Evolutionary conservation across 805 yeast species (phyloP), one percentile per base, ranked within the genome.

Genomic region (Barnettozyma salicaria): DNA sequence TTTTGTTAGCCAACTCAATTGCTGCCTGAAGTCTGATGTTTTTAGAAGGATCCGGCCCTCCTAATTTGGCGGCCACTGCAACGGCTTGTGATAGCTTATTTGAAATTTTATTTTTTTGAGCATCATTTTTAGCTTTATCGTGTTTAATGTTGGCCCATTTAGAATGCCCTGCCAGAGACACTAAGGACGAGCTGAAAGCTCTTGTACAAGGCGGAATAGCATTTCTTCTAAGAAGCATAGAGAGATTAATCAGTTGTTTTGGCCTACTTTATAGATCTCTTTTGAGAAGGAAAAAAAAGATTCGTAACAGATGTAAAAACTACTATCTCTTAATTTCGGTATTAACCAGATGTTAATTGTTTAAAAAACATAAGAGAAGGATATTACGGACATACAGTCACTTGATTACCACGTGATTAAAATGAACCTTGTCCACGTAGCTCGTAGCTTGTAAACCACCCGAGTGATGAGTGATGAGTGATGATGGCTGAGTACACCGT

Each of bases 101-200:
- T 5, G 86, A 78, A 20, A 76, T 67, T 39, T 76, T 72, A 41
- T 86, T 80, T 57, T 76, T 79, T 41, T 72, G 76, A 16, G 87
- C 84, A 62, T 90, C 98, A 53, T 88, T 87, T 45, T 86, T 85
- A 38, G 95, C 95, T 61, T 90, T 90, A 56, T 84, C 92, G 56
- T 88, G 97, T 55, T 88, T 83, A 49, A 92, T 90, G 32, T 84
- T 86, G 29, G 94, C 85, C 98, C 98, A 90, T 60, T 89, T 90
- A 25, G 86, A 81, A 59, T 90, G 98, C 1, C 98, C 98, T 5
- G 67, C 63, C 4, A 38, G 35, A 1, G 31, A 7, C 11, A 16
- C 3, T 4, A 35, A 9, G 1, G 40, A 20, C 0, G 41, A 26
- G 29, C 32, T 25, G 35, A 38, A 33, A 7, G 13, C 9, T 20